Conservation (phyloP, 306 rosid species). For the Acmispon strigosus region DNA sequence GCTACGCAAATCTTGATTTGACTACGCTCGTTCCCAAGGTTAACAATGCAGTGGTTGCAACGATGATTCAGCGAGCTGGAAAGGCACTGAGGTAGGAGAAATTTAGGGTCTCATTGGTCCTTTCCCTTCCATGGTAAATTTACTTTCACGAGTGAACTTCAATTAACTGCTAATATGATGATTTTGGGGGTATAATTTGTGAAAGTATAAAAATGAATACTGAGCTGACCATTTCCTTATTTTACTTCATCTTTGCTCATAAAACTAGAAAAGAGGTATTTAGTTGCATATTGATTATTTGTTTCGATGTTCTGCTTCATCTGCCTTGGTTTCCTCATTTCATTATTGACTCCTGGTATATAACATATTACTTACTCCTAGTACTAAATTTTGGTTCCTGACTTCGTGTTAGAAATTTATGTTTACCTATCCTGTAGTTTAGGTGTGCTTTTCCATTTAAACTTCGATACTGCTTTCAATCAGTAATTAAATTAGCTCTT, state of each 20-base stretch:
- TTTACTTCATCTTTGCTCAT: neutral
- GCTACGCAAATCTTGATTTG: conserved; percentile 84
- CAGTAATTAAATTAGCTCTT: neutral
- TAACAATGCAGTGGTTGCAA: conserved; percentile 91
- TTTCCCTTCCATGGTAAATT: conserved; percentile 3
- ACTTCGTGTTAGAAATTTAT: neutral
- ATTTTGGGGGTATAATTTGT: neutral
- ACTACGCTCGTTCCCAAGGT: conserved; percentile 77
- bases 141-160: neutral
- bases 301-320: conserved; percentile 5
- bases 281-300: conserved; percentile 3
- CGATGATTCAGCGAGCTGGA: conserved; percentile 95
- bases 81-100: conserved; percentile 65
- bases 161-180: neutral
- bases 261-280: neutral
- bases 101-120: neutral
- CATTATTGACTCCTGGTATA: neutral
- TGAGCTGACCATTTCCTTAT: neutral
- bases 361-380: neutral
- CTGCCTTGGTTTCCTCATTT: neutral
- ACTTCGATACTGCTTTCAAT: neutral
- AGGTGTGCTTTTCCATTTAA: neutral
- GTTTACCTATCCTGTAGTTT: neutral
- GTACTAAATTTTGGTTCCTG: neutral
- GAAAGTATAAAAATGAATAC: neutral